Evolutionary conservation across 2,329 filamentous ascomycete genomes (phyloP).

Genomic region (Ambrosiella beaveri): DNA sequence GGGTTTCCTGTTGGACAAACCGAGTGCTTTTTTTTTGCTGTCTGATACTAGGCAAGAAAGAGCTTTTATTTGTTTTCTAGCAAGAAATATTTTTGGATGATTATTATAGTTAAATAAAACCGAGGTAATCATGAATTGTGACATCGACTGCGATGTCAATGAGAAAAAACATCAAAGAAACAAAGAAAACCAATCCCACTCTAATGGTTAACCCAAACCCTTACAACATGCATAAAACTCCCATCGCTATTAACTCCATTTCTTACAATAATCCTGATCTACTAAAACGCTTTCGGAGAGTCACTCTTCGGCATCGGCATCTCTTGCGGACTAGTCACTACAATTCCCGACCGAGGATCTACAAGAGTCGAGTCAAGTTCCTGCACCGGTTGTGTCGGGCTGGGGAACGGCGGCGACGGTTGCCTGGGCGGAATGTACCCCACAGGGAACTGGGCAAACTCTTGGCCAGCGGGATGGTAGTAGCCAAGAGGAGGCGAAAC

Average conservation of each 20-base stretch:
- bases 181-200: too few species aligned
- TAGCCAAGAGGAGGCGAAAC: neutral
- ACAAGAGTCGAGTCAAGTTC: neutral
- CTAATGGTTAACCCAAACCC: neutral
- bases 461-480: neutral
- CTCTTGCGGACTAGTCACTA: constrained; percentile 4
- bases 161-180: too few species aligned
- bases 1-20: too few species aligned
- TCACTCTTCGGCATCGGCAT: neutral
- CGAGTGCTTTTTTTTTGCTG: too few species aligned
- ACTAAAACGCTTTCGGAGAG: neutral
- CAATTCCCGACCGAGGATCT: neutral
- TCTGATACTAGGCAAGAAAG: too few species aligned
- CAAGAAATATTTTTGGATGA: too few species aligned
- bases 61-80: too few species aligned
- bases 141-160: too few species aligned
- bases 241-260: too few species aligned
- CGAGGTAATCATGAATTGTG: too few species aligned
- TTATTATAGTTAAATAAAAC: too few species aligned
- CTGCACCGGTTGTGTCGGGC: neutral
- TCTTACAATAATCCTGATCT: neutral
- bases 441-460: neutral
- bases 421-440: neutral
- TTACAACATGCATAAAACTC: too few species aligned
- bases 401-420: neutral